A percentile compares a stretch with the other conserved stretches of the same genome.
Conservation (phyloP, 495 filamentous ascomycete genomes). For the Aspergillus cavernicola region DNA sequence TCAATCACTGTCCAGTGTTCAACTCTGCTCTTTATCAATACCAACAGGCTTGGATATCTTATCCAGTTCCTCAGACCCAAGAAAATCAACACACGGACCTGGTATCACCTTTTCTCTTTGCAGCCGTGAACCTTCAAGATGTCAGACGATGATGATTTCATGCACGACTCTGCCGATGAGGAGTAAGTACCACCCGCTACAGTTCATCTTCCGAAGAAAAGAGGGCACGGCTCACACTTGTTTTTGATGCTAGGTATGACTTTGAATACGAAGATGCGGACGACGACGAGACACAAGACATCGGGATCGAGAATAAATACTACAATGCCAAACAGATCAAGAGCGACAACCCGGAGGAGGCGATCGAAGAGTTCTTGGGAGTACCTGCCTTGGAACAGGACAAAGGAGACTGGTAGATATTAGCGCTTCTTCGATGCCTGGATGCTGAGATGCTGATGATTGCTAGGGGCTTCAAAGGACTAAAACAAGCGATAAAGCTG, state of each 20-base stretch:
- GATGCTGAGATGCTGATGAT: conserved; percentile 17
- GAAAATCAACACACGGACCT: not conserved
- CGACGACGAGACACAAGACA: conserved; percentile 80
- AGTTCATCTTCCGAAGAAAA: too few species aligned
- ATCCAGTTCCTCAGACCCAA: too few species aligned
- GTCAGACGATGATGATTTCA: conserved; percentile 98
- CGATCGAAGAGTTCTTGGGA: conserved; percentile 85
- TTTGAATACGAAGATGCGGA: conserved; percentile 95
- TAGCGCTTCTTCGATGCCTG: not conserved
- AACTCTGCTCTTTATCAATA: too few species aligned
- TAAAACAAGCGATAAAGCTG: conserved; percentile 97
- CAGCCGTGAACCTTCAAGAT: conserved; percentile 39
- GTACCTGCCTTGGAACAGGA: conserved; percentile 80
- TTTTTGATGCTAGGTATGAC: conserved; percentile 63
- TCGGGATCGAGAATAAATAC: conserved; percentile 98
- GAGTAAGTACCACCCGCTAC: conserved; percentile 43
- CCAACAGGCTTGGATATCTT: too few species aligned
- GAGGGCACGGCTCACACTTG: conserved; percentile 14
- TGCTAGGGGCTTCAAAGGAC: conserved; percentile 84
- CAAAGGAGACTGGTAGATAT: conserved; percentile 81
- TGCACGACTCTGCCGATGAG: conserved; percentile 96
- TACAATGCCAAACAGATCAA: conserved; percentile 99
- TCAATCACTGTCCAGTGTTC: too few species aligned
- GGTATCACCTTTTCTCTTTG: not conserved
- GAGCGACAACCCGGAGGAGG: conserved; percentile 76